A percentile compares a stretch with the other conserved stretches of the same genome.
phyloP scores from a whole-genome alignment of 2,329 filamentous ascomycete species.

The Penicillium sp. region DNA sequence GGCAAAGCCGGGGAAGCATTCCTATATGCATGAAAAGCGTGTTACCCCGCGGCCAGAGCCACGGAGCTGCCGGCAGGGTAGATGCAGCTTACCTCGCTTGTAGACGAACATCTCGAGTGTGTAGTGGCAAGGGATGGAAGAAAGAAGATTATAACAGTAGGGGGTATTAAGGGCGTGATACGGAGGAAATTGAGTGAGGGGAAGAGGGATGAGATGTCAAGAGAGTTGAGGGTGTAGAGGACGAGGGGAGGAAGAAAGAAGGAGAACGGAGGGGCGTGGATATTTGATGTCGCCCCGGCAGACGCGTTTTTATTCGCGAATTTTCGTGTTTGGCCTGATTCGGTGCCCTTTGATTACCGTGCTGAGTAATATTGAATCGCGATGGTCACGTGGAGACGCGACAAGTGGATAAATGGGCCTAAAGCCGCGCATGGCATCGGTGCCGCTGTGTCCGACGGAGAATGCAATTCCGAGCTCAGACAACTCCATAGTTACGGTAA shows the following conservation, averaged over 20 bases:
- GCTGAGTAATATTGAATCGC: slow-evolving; percentile 16
- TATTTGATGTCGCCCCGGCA: slow-evolving; percentile 33
- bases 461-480: slow-evolving; percentile 19
- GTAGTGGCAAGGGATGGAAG: slow-evolving; percentile 7
- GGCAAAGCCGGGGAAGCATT: slow-evolving; percentile 13
- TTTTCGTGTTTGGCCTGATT: slow-evolving; percentile 34
- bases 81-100: slow-evolving; percentile 53
- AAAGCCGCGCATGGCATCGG: slow-evolving; percentile 9
- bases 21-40: not conserved
- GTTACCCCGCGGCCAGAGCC: slow-evolving; percentile 1
- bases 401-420: not conserved
- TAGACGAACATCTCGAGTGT: slow-evolving; percentile 56
- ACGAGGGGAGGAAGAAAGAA: slow-evolving; percentile 9
- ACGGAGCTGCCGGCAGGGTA: not conserved
- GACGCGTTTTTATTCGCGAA: slow-evolving; percentile 34
- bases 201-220: slow-evolving; percentile 23
- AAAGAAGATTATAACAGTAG: slow-evolving; percentile 14
- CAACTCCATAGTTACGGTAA: slow-evolving; percentile 2
- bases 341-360: slow-evolving; percentile 20
- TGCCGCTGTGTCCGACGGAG: slow-evolving; percentile 5
- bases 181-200: slow-evolving; percentile 11
- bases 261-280: slow-evolving; percentile 20
- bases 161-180: slow-evolving; percentile 24
- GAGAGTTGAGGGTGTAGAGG: slow-evolving; percentile 1
- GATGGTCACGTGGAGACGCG: slow-evolving; percentile 23